Evolutionary conservation across 2,329 filamentous ascomycete genomes (phyloP).

Genomic region (Venturia aucupariae): DNA sequence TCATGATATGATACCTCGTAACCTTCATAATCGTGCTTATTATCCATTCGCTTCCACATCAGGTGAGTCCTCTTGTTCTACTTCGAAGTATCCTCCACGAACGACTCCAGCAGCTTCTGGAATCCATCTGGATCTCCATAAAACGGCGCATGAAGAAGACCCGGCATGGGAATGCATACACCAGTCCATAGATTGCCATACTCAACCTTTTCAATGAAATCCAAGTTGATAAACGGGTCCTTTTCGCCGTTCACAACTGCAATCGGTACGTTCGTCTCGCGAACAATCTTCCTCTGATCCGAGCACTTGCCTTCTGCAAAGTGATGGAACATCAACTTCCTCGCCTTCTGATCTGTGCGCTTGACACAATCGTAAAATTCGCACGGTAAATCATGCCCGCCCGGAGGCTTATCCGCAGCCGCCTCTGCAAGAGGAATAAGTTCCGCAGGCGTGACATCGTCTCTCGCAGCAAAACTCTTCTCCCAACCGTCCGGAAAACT

Average conservation of each 20-base stretch:
- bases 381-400: conserved; percentile 15
- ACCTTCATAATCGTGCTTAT: neutral
- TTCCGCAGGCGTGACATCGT: conserved; percentile 18
- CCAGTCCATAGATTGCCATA: conserved; percentile 24
- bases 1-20: neutral
- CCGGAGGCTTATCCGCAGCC: neutral
- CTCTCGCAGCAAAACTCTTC: conserved; percentile 18
- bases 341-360: conserved; percentile 22
- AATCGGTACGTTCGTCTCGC: conserved; percentile 18
- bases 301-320: conserved; percentile 11
- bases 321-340: conserved; percentile 21
- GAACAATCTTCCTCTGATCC: conserved; percentile 22
- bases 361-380: conserved; percentile 22
- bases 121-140: conserved; percentile 22
- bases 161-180: conserved; percentile 21
- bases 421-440: conserved; percentile 17
- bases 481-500: conserved; percentile 16
- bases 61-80: neutral
- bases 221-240: conserved; percentile 25
- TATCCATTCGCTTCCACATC: neutral
- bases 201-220: conserved; percentile 23
- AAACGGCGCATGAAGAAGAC: conserved; percentile 25
- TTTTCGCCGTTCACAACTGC: conserved; percentile 25
- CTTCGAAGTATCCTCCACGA: conserved; percentile 16
- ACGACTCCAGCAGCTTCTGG: conserved; percentile 15